Base-by-base conservation (phyloP, 306 rosid genomes). In the Prunus campanulata region DNA sequence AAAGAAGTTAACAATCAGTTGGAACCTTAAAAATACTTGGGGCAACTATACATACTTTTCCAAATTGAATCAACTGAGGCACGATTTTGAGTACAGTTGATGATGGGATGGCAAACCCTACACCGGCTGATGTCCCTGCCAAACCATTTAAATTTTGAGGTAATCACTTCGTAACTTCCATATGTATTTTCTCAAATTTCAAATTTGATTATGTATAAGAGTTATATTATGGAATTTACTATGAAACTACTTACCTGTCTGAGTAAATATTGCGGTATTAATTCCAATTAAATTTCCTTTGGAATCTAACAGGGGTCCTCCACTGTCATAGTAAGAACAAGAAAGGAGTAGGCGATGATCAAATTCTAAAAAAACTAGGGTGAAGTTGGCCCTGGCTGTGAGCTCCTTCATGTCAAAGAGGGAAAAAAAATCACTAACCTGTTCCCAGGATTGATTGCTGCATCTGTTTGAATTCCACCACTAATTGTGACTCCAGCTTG, bases 401-500 rank as follows among this genome's bases (percentile, higher is more conserved):
- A n/a, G 22, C 29, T 52, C 29, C 65, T 59, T 57, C 54, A 30
- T 46, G 42, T 56, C 9, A 27, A 48, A 59, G 24, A 68, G 44
- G 66, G 32, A 44, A 19, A 5, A 5, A 39, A 67, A 57, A 49
- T 48, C 59, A 68, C 70, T 71, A 51, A 92, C 99, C 97, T 92
- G 88, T 95, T 95, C 70, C 99, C 97, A 2, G 99, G 99, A 86
- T 95, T 95, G 72, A 95, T 92, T 72, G 97, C 93, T 7, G 97
- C 99, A 81, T 95, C 99, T 20, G 99, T 95, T 82, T 95, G 97
- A 80, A 95, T 89, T 77, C 99, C 99, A 49, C 99, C 96, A 19
- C 96, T 93, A 73, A 95, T 95, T 80, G 97, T 92, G 79, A 92
- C 99, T 54, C 99, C 99, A 3, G 93, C 79, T 85, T 89, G 91